Conservation (phyloP, 1,284 basidiomycete genomes). For the Sanghuangporus weigelae region DNA sequence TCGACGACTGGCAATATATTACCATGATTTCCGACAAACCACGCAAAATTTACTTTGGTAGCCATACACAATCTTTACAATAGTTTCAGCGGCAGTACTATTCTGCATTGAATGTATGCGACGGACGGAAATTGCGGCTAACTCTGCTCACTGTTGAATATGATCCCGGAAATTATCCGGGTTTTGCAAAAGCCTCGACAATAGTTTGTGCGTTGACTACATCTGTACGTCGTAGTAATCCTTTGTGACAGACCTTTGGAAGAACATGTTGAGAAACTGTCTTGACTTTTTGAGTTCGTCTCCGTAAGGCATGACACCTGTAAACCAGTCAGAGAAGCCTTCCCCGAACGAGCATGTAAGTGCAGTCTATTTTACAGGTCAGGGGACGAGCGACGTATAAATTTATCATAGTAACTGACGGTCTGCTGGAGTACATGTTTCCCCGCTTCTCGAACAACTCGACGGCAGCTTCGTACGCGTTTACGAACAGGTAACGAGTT, state of each 20-base stretch:
- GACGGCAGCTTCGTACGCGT: constrained; percentile 19
- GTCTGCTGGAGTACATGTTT: constrained; percentile 22
- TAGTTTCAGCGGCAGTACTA: constrained; percentile 3
- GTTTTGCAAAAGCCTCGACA: not conserved
- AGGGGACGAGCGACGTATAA: not conserved
- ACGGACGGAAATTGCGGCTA: not conserved
- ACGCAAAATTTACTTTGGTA: constrained; percentile 5
- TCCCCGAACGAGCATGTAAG: not conserved
- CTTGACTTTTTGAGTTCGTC: constrained; percentile 22
- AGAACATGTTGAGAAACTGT: constrained; percentile 22
- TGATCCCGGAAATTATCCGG: not conserved
- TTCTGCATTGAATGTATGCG: not conserved
- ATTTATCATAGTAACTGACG: constrained; percentile 12
- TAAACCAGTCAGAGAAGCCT: constrained; percentile 8
- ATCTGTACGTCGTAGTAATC: constrained; percentile 15
- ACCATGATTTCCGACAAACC: not conserved
- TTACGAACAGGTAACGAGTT: constrained; percentile 22
- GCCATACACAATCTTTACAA: constrained; percentile 9
- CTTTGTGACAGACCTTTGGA: constrained; percentile 17
- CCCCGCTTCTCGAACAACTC: constrained; percentile 24
- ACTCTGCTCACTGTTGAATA: not conserved
- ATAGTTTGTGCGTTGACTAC: not conserved
- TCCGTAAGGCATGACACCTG: constrained; percentile 21
- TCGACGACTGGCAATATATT: not conserved
- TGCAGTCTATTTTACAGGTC: not conserved